Percentiles rank a stretch among this genome's conserved stretches.
These are phyloP conservation scores for Cytospora piceicola DNA, from an alignment of 2,329 filamentous ascomycete species.

Conservation along the genomic window DNA sequence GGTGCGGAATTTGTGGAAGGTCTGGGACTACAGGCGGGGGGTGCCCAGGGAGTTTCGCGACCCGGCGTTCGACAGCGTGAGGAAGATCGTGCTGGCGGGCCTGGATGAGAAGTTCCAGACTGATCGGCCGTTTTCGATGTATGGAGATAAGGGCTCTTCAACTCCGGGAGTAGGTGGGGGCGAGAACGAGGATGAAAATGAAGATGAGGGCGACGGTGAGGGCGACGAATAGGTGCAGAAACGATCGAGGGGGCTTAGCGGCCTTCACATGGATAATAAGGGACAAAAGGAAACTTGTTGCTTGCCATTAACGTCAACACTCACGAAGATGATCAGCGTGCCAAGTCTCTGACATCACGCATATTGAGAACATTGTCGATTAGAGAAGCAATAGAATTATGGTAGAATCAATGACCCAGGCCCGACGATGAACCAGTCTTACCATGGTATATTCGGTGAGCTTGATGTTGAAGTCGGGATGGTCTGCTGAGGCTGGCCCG, in stretches of 20 bases:
- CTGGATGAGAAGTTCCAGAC: slow-evolving; percentile 9
- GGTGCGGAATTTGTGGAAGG: slow-evolving; percentile 3
- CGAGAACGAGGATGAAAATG: not conserved
- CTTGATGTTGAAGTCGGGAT: too few relatives aligned
- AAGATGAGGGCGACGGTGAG: not conserved
- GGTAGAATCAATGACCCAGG: too few relatives aligned
- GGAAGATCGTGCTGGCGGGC: not conserved
- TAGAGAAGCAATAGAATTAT: too few relatives aligned
- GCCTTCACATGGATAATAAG: too few relatives aligned
- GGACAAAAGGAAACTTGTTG: too few relatives aligned
- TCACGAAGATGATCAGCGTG: too few relatives aligned
- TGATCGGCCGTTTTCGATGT: not conserved
- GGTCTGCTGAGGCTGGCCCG: too few relatives aligned
- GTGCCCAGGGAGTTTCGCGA: not conserved
- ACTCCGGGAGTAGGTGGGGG: not conserved
- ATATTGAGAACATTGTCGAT: too few relatives aligned
- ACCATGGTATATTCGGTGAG: too few relatives aligned
- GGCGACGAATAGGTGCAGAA: not conserved
- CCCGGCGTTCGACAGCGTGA: not conserved
- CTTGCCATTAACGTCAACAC: too few relatives aligned
- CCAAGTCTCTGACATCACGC: too few relatives aligned
- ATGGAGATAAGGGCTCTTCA: not conserved
- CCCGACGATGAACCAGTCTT: too few relatives aligned
- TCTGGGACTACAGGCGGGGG: not conserved
- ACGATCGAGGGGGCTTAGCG: not conserved